Evolutionary conservation across 495 filamentous ascomycete species (phyloP), one percentile per base, ranked within the genome.

Genomic region (Jackrogersella multiformis): DNA sequence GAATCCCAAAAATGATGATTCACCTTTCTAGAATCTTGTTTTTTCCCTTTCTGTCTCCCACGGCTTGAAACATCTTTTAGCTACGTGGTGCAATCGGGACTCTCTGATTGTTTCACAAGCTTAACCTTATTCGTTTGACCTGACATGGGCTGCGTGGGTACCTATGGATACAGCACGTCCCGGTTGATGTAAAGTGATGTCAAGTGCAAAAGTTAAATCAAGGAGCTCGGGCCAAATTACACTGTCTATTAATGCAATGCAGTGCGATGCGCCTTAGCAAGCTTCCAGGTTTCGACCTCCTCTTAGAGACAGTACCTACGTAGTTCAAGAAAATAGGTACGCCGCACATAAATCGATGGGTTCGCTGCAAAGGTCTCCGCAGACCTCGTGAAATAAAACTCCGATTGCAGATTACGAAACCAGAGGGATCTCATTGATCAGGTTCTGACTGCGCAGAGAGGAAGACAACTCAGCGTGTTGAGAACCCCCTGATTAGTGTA

Each of bases 161-260:
- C 38, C 56, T 30, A 34, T 48, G 44, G 42, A 10, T 18, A 42
- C 18, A 42, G 20, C 36, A 42, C 23, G 30, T 48, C 42, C 32
- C 42, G 9, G 42, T 36, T 12, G 32, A 59, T 23, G 42, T 45
- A 38, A 26, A 49, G 49, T 59, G 56, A 59, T 45, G 49, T 53
- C 42, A 57, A 57, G 28, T 35, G 18, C n/a, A 12, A 15, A 46
- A 21, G n/a, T 42, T 42, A 42, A 45, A 57, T 35, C 39, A 45
- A 56, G 28, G 34, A 57, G 39, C 28, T 49, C 15, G 30, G 45
- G 26, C 45, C 45, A 57, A 34, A 46, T 46, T 46, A 24, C 42
- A 46, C 42, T 21, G 42, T 46, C 42, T 46, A n/a, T n/a, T n/a
- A n/a, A n/a, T n/a, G n/a, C n/a, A 49, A 30, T 49, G 45, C 26